Conservation (phyloP, 1,284 basidiomycete species). For the Marasmius oreades region DNA sequence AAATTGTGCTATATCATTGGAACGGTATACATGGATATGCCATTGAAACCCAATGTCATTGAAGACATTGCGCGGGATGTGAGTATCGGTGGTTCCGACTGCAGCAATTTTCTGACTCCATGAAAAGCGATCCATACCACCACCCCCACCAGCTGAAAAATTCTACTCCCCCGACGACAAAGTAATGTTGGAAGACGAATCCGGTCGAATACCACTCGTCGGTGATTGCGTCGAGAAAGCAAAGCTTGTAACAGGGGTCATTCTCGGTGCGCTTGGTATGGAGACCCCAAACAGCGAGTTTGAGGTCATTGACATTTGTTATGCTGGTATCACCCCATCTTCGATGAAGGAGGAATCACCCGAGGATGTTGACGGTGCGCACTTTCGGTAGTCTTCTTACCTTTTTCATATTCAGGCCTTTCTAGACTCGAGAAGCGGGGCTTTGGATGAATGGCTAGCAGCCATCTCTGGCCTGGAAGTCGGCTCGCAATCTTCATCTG, state of each 20-base stretch:
- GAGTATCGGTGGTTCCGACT: conserved; percentile 27
- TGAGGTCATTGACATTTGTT: conserved; percentile 90
- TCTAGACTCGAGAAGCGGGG: neutral
- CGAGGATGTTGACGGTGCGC: conserved; percentile 43
- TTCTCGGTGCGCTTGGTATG: conserved; percentile 85
- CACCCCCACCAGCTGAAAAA: conserved; percentile 73
- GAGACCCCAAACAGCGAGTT: conserved; percentile 92
- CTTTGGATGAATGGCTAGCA: conserved; percentile 74
- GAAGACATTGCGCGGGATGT: conserved; percentile 94
- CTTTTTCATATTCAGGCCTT: conserved; percentile 9
- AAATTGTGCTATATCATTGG: conserved; percentile 90
- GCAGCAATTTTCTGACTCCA: conserved; percentile 1
- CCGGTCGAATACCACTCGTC: conserved; percentile 85
- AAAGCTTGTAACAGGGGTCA: conserved; percentile 84
- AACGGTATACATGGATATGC: conserved; percentile 98
- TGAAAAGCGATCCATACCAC: conserved; percentile 81
- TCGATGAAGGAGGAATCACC: conserved; percentile 27
- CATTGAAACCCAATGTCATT: conserved; percentile 94
- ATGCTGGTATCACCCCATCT: conserved; percentile 77
- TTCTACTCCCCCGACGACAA: conserved; percentile 78
- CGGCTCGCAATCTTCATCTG: conserved; percentile 56
- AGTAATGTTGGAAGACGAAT: conserved; percentile 94
- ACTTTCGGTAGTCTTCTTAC: conserved; percentile 13
- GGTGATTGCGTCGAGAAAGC: conserved; percentile 59
- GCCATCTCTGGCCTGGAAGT: conserved; percentile 82